A percentile compares a stretch with the other conserved stretches of the same genome.
These are phyloP conservation scores for Malassezia caprae DNA, from an alignment of 1,284 basidiomycete species.

Conservation along the genomic window DNA sequence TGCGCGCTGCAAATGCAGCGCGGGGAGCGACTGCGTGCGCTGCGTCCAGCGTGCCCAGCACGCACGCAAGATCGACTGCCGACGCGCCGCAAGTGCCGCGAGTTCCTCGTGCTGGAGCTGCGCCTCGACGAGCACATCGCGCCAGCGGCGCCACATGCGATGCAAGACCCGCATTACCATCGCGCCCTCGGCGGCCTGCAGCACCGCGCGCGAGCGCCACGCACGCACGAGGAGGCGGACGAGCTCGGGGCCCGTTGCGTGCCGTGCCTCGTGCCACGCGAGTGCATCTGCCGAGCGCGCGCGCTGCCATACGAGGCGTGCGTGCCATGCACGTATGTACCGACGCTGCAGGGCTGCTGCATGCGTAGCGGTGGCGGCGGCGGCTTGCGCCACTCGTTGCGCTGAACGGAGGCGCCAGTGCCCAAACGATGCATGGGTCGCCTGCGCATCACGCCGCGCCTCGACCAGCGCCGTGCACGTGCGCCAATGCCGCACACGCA, in stretches of 20 bases:
- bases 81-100: slow-evolving; percentile 1
- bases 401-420: background rate
- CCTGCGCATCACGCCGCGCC: background rate
- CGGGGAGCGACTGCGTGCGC: background rate
- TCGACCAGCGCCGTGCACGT: background rate
- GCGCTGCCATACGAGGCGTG: background rate
- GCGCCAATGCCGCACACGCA: background rate
- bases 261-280: background rate
- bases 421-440: background rate
- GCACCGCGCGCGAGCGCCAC: background rate
- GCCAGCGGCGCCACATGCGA: slow-evolving; percentile 1
- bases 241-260: background rate
- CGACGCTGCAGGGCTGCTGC: background rate
- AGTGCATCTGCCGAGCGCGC: background rate
- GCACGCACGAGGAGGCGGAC: background rate
- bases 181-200: background rate
- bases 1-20: background rate
- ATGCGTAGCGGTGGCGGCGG: background rate
- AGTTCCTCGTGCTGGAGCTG: slow-evolving; percentile 4
- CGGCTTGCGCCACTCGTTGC: background rate
- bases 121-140: background rate
- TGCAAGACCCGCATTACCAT: background rate
- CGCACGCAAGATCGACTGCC: slow-evolving; percentile 3
- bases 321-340: background rate
- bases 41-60: slow-evolving; percentile 6